Evolutionary conservation across 441 rosid genomes (phyloP).

Genomic region (Omphalea diandra): DNA sequence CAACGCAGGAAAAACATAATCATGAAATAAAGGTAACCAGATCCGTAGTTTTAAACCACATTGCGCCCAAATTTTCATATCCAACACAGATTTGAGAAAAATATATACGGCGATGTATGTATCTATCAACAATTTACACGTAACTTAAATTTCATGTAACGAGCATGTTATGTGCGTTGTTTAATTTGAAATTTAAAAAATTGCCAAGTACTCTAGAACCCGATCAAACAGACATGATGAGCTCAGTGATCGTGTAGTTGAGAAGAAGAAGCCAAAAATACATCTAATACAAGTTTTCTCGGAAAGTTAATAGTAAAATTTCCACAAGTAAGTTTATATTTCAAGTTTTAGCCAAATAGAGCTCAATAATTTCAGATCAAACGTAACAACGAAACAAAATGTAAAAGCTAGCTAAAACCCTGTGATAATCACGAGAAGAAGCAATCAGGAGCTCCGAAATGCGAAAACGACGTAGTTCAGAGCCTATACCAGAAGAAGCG

Average conservation of each 20-base stretch:
- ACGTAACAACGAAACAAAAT: background rate
- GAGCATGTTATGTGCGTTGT: background rate
- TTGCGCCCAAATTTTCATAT: background rate
- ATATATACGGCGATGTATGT: no score
- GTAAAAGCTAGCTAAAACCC: no score
- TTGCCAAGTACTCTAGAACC: background rate
- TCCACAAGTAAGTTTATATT: background rate
- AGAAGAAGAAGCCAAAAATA: no score
- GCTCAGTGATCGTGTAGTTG: no score
- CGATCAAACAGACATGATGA: background rate
- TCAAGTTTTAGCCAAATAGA: background rate
- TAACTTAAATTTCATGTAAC: background rate
- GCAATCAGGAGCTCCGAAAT: background rate
- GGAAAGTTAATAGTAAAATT: background rate
- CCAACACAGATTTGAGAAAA: background rate
- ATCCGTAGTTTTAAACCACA: background rate
- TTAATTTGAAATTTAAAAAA: background rate
- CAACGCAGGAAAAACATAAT: background rate
- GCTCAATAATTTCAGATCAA: background rate
- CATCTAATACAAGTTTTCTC: no score
- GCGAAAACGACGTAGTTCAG: conserved; percentile 10
- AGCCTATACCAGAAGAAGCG: conserved; percentile 77
- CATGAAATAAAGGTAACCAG: conserved; percentile 2
- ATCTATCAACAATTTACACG: background rate
- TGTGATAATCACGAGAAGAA: background rate